Percentiles rank a stretch among this genome's conserved stretches.
Evolutionary conservation across 1,139 yeast species (phyloP).

Genomic region (Pneumocystis murina): DNA sequence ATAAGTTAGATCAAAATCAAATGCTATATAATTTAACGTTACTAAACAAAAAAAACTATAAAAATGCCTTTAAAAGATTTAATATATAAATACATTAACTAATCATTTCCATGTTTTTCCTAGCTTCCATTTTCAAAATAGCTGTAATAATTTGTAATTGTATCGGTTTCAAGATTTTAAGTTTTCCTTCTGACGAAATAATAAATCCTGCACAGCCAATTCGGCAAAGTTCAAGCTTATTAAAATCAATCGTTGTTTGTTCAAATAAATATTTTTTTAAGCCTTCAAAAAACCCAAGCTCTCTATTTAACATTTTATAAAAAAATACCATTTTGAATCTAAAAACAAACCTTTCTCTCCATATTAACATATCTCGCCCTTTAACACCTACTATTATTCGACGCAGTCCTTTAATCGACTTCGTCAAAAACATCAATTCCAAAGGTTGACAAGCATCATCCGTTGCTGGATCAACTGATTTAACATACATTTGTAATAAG

Average conservation of each 20-base stretch:
- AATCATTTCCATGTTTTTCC: not conserved
- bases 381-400: not conserved
- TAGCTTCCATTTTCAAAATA: not conserved
- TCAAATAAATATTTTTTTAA: not conserved
- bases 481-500: not conserved
- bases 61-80: not conserved
- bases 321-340: not conserved
- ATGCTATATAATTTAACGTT: too few species aligned
- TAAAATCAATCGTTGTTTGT: conserved; percentile 1
- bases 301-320: not conserved
- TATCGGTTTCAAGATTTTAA: not conserved
- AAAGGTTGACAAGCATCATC: not conserved
- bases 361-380: not conserved
- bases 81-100: not conserved
- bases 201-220: conserved; percentile 1
- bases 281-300: not conserved
- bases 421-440: not conserved
- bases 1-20: too few species aligned
- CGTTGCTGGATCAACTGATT: not conserved
- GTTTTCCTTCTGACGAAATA: not conserved
- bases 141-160: not conserved
- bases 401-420: not conserved
- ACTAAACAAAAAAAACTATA: not conserved
- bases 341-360: not conserved
- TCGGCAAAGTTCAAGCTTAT: not conserved